These are phyloP conservation scores for Phytopythium montanum DNA, from an alignment of 352 stramenopile species.

Conservation along the genomic window DNA sequence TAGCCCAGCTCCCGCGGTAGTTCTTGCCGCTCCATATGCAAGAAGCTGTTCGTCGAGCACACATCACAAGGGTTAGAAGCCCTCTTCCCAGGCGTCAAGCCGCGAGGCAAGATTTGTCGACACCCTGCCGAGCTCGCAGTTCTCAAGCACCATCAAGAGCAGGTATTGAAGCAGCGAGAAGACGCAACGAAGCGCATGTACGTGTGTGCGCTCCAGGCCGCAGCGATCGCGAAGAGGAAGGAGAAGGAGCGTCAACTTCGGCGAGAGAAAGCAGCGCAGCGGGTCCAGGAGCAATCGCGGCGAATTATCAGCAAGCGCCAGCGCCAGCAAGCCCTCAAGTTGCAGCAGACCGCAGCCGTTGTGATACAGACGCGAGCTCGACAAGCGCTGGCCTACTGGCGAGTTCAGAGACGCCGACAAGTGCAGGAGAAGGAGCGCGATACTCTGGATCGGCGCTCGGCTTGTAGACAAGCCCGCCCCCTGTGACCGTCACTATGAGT, in stretches of 20 bases:
- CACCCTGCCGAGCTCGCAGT: constrained; percentile 7
- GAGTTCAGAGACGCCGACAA: neutral
- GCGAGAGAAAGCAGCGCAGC: constrained; percentile 16
- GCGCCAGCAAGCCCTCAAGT: neutral
- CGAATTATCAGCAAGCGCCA: constrained; percentile 6
- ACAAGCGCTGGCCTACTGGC: neutral
- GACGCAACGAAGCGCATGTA: constrained; percentile 2
- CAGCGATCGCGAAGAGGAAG: constrained; percentile 12
- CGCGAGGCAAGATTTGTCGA: constrained; percentile 9
- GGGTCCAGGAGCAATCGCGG: constrained; percentile 18
- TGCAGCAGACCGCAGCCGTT: neutral
- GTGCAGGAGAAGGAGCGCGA: neutral
- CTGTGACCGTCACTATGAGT: too few relatives aligned
- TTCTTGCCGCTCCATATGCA: constrained; percentile 21
- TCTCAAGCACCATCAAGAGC: neutral
- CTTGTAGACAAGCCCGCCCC: too few relatives aligned
- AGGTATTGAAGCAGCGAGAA: constrained; percentile 5
- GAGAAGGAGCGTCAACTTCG: constrained; percentile 11
- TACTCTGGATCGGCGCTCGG: too few relatives aligned
- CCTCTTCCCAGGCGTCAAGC: constrained; percentile 31
- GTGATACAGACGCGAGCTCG: neutral
- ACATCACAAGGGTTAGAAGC: constrained; percentile 40
- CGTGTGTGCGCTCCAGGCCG: constrained; percentile 15
- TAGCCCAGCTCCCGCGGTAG: constrained; percentile 5
- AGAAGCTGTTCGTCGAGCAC: constrained; percentile 42